phyloP scores from a whole-genome alignment of 2,329 filamentous ascomycete species.

The Neopestalotiopsis sp. region DNA sequence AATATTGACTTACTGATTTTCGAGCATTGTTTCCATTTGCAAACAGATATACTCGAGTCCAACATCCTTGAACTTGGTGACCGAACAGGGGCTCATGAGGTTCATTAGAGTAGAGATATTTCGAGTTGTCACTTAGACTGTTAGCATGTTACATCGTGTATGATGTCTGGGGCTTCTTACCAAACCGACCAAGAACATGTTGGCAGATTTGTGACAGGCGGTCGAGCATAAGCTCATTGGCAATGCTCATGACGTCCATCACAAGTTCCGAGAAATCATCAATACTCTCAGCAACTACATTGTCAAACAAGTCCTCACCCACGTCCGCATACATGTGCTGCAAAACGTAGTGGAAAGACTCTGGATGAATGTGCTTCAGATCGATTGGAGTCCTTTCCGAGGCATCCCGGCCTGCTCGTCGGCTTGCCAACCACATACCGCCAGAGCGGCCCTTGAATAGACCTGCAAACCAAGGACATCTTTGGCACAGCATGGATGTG shows the following conservation, averaged over 20 bases:
- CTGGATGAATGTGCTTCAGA: slow-evolving; percentile 76
- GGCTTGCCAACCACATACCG: slow-evolving; percentile 81
- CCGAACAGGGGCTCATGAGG: slow-evolving; percentile 81
- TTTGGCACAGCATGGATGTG: slow-evolving; percentile 77
- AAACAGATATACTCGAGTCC: slow-evolving; percentile 90
- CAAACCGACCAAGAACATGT: slow-evolving; percentile 77
- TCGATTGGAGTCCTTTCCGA: slow-evolving; percentile 65
- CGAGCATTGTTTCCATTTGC: slow-evolving; percentile 89
- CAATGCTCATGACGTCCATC: slow-evolving; percentile 86
- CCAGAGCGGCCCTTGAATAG: slow-evolving; percentile 87
- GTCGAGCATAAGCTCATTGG: slow-evolving; percentile 96
- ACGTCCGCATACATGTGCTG: slow-evolving; percentile 84
- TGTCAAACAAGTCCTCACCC: slow-evolving; percentile 81
- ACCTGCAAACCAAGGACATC: slow-evolving; percentile 91
- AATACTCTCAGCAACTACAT: slow-evolving; percentile 71
- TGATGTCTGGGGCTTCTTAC: slow-evolving; percentile 27
- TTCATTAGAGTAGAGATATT: slow-evolving; percentile 89
- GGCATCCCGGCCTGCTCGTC: slow-evolving; percentile 53
- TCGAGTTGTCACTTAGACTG: slow-evolving; percentile 70
- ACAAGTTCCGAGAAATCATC: slow-evolving; percentile 90
- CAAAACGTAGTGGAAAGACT: slow-evolving; percentile 80
- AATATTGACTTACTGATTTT: slow-evolving; percentile 68
- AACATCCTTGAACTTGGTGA: slow-evolving; percentile 85
- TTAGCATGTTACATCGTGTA: neutral
- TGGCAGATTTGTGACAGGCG: slow-evolving; percentile 90